Evolutionary conservation across 106 monocot genomes (phyloP).

Genomic region (Cymbidium sinense): DNA sequence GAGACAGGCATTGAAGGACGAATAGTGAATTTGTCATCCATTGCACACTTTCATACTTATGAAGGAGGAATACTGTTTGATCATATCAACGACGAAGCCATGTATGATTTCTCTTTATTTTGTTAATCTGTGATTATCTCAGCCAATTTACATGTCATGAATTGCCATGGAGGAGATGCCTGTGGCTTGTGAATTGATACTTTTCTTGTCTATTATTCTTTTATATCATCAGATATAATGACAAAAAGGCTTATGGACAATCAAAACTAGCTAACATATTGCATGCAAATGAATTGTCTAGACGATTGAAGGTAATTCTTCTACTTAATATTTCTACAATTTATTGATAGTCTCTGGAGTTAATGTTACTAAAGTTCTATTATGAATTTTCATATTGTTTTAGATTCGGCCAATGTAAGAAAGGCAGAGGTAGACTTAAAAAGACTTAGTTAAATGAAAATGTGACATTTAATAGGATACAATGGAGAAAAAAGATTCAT

Average conservation of each 20-base stretch:
- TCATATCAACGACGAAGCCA: constrained; percentile 35
- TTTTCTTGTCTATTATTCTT: neutral
- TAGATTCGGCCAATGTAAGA: too few species aligned
- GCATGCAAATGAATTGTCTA: constrained; percentile 66
- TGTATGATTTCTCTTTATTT: constrained; percentile 14
- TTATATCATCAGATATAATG: constrained; percentile 43
- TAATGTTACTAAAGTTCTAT: too few species aligned
- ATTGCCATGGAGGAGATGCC: neutral
- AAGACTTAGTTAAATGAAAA: too few species aligned
- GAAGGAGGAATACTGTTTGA: constrained; percentile 61
- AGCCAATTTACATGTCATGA: neutral
- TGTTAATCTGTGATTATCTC: neutral
- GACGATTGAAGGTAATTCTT: constrained; percentile 49
- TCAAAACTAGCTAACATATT: constrained; percentile 87
- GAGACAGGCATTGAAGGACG: constrained; percentile 64
- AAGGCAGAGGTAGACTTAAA: too few species aligned
- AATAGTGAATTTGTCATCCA: constrained; percentile 81
- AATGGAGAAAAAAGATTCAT: too few species aligned
- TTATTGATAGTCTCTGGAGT: neutral
- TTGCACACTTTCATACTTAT: constrained; percentile 53
- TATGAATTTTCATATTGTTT: too few species aligned
- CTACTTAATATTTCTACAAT: neutral
- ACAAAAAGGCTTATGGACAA: constrained; percentile 73
- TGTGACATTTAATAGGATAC: too few species aligned
- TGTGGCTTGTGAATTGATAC: neutral